Base-by-base conservation (phyloP, 2,329 filamentous ascomycete genomes). In the Apiospora malaysiana region DNA sequence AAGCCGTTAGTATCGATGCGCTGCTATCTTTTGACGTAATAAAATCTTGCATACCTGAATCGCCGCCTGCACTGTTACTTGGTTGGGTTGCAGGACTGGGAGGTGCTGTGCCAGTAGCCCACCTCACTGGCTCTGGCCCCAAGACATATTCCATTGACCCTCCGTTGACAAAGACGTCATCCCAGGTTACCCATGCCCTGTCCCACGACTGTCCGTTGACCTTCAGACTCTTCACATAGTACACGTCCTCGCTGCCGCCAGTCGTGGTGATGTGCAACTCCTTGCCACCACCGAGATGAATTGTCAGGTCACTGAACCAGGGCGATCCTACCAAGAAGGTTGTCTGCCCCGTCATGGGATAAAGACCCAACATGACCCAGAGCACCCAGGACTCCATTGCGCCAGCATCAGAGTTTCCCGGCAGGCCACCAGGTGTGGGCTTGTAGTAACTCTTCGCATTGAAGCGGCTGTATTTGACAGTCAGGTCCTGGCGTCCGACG, bases 341-440 rank as follows among this genome's bases (percentile, higher is more conserved):
- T 0, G 89, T 89, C 82, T 93, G 91, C 0, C 90, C 90, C 0
- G 90, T 91, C 73, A 93, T 82, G 1, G 91, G 91, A 74, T 92
- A 92, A 40, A 93, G 80, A 1, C 91, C 91, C 47, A 92, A 85
- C 86, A 92, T 91, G 73, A 88, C 89, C 88, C 91, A 93, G 10
- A 92, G 80, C 2, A 92, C 79, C 88, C 90, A 92, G 9, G 87
- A 89, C 77, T 93, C 90, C 91, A 93, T 93, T 18, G 91, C 90
- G 8, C 92, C 92, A 1, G 90, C 90, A 78, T 93, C 92, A 63
- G 87, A 90, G 79, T 93, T 93, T 0, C 92, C 92, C 0, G 91
- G 91, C 0, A 93, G 82, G 0, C 92, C 91, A 9, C 76, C 77
- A 0, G 83, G 82, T 0, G 86, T 86, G 1, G 86, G 83, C 67